Conservation (phyloP, 306 rosid species). For the Glycyrrhiza uralensis region DNA sequence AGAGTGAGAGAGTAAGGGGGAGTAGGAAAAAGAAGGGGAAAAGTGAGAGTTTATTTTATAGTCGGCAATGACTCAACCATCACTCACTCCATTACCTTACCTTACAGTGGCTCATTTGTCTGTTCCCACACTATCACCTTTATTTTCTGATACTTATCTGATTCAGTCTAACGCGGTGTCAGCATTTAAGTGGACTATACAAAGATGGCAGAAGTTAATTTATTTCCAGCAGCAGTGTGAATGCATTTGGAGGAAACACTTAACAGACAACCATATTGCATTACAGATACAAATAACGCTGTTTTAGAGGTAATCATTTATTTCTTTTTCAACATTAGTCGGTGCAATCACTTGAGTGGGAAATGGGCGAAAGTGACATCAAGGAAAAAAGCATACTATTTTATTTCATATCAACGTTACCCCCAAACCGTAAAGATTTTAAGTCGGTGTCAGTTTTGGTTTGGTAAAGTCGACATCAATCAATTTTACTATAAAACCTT, state of each 20-base stretch:
- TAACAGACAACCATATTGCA: slow-evolving; percentile 15
- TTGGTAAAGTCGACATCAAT: not conserved
- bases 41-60: not conserved
- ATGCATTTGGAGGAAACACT: not conserved
- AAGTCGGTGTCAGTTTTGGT: not conserved
- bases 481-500: no score
- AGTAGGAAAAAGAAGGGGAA: no score
- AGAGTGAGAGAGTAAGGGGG: no score
- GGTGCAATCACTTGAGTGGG: not conserved
- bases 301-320: not conserved
- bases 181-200: not conserved
- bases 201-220: not conserved
- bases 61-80: not conserved
- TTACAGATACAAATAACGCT: not conserved
- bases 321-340: not conserved
- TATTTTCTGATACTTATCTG: slow-evolving; percentile 4
- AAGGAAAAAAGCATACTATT: not conserved
- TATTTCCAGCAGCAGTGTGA: not conserved
- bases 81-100: no score
- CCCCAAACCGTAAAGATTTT: not conserved
- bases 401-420: not conserved
- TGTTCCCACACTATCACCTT: slow-evolving; percentile 8
- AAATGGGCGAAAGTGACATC: not conserved
- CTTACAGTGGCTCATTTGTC: slow-evolving; percentile 6
- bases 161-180: not conserved